Conservation (phyloP, 768 basidiomycete species). For the Mycena alexandri region DNA sequence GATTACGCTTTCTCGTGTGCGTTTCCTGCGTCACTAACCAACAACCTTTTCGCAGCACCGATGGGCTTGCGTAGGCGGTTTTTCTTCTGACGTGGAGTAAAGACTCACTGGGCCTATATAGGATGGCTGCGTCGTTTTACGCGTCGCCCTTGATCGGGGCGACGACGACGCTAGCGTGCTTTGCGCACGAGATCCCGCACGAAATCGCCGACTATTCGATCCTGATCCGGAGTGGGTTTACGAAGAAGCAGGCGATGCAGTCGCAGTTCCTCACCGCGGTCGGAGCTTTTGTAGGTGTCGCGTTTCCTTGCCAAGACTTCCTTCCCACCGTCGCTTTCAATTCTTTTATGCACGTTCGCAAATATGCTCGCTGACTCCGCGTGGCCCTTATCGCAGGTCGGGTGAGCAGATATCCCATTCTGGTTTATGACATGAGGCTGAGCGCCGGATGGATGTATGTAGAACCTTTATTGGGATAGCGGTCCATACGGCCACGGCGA, state of each 20-base stretch:
- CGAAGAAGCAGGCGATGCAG: constrained; percentile 92
- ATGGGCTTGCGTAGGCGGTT: constrained; percentile 84
- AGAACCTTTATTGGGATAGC: constrained; percentile 92
- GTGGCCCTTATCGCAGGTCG: constrained; percentile 34
- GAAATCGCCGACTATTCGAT: constrained; percentile 99
- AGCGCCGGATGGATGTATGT: constrained; percentile 34
- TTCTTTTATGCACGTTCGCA: constrained; percentile 39
- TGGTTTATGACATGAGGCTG: constrained; percentile 41
- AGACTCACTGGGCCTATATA: constrained; percentile 45
- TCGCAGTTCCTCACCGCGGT: constrained; percentile 93
- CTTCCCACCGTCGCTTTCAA: constrained; percentile 37
- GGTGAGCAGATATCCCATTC: constrained; percentile 32
- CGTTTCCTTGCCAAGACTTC: constrained; percentile 43
- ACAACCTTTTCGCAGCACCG: constrained; percentile 74
- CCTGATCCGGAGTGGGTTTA: constrained; percentile 89
- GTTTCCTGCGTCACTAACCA: constrained; percentile 36
- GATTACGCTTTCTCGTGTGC: constrained; percentile 39
- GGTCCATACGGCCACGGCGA: constrained; percentile 80
- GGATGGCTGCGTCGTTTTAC: constrained; percentile 97
- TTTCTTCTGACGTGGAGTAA: constrained; percentile 11
- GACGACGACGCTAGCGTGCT: constrained; percentile 94
- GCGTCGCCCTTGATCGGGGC: constrained; percentile 95
- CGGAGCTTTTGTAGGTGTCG: constrained; percentile 85
- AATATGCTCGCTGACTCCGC: constrained; percentile 27
- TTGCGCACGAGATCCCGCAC: constrained; percentile 95